Conservation (phyloP, 345 rosid genomes). For the Brassica incana region DNA sequence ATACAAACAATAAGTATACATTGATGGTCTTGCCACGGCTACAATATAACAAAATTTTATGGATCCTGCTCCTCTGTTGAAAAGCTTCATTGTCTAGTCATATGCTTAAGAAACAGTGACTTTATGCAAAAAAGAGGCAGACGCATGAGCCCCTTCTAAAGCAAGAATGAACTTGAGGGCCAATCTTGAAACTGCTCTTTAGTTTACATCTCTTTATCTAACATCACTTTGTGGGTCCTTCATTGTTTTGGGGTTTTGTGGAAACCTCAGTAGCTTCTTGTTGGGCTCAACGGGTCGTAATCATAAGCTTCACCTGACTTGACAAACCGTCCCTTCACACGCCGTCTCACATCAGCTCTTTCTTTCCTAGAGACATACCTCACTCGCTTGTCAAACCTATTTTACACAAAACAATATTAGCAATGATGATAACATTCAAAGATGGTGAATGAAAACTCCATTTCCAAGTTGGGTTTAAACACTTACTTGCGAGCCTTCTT, state of each 20-base stretch:
- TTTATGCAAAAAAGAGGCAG: slow-evolving; percentile 5
- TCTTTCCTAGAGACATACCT: slow-evolving; percentile 62
- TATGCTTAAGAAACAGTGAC: slow-evolving; percentile 9
- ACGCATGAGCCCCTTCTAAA: not conserved
- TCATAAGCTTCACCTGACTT: slow-evolving; percentile 93
- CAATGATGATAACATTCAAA: not conserved
- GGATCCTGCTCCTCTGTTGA: slow-evolving; percentile 20
- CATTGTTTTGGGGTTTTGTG: not conserved
- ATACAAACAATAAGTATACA: not conserved
- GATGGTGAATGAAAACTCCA: not conserved
- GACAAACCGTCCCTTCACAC: slow-evolving; percentile 90
- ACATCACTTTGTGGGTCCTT: slow-evolving; percentile 8
- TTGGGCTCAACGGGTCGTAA: slow-evolving; percentile 71
- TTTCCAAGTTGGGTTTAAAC: not conserved
- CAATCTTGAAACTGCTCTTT: not conserved
- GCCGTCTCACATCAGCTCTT: slow-evolving; percentile 89
- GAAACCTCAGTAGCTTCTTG: slow-evolving; percentile 73
- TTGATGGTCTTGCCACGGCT: not conserved
- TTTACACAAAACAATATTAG: not conserved
- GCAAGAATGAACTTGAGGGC: not conserved
- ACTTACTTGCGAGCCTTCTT: slow-evolving; percentile 91
- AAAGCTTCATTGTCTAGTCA: slow-evolving; percentile 6
- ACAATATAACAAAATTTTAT: slow-evolving; percentile 31
- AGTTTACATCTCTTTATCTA: not conserved
- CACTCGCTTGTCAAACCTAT: slow-evolving; percentile 84